Conservation (phyloP, 139 green algal genomes). For the Asterochloris erici region DNA sequence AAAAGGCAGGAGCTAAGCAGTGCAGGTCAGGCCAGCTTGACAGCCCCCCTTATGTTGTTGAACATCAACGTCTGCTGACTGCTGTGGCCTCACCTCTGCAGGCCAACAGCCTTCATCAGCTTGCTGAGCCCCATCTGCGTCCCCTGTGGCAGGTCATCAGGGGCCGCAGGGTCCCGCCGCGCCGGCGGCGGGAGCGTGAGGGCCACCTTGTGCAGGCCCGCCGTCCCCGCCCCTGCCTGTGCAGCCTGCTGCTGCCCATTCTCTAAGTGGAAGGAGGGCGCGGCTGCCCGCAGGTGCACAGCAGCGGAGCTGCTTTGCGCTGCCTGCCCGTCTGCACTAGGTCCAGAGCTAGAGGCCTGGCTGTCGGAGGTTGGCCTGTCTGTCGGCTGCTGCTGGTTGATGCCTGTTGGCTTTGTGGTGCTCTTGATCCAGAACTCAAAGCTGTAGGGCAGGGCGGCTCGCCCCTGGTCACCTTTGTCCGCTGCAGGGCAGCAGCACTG, state of each 20-base stretch:
- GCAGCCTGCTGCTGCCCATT: background rate
- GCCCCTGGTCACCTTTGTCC: slow-evolving; percentile 20
- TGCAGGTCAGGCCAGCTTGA: too few species aligned
- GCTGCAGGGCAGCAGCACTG: slow-evolving; percentile 37
- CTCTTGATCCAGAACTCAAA: slow-evolving; percentile 51
- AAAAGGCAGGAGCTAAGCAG: too few species aligned
- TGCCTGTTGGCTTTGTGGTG: background rate
- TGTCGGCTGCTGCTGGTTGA: background rate
- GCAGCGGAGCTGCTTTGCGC: too few species aligned
- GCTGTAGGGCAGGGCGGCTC: slow-evolving; percentile 38
- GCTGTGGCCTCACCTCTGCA: background rate
- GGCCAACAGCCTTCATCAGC: slow-evolving; percentile 36
- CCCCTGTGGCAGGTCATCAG: slow-evolving; percentile 6
- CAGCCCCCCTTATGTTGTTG: too few species aligned
- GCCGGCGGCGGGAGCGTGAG: slow-evolving; percentile 30
- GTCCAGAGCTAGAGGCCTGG: background rate
- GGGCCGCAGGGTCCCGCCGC: slow-evolving; percentile 10
- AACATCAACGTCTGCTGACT: too few species aligned
- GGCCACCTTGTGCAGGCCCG: slow-evolving; percentile 16
- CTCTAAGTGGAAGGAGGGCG: background rate
- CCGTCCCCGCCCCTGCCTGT: background rate
- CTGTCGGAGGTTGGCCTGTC: background rate
- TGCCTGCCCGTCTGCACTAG: background rate
- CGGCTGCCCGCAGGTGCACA: too few species aligned
- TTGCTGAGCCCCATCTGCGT: slow-evolving; percentile 35